Conservation (phyloP, 2,329 filamentous ascomycete genomes). For the Cephalotrichum gorgonifer region DNA sequence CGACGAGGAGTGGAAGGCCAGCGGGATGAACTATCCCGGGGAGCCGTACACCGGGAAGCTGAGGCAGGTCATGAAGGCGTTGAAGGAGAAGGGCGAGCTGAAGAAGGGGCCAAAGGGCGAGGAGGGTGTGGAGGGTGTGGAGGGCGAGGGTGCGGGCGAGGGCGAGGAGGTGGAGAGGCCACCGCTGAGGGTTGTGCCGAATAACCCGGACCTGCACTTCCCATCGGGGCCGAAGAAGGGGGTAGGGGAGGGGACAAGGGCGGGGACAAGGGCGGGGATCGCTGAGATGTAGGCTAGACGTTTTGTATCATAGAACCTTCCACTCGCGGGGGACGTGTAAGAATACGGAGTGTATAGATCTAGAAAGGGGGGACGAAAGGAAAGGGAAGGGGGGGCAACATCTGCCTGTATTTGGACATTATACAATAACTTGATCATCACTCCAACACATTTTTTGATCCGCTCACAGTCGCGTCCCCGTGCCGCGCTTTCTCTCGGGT, state of each 20-base stretch:
- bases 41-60: slow-evolving; percentile 38
- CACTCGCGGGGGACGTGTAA: not conserved
- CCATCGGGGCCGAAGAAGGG: slow-evolving; percentile 8
- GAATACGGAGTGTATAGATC: no score
- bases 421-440: not conserved
- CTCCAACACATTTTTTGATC: not conserved
- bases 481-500: no score
- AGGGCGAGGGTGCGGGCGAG: slow-evolving; percentile 10
- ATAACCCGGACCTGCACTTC: slow-evolving; percentile 14
- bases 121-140: not conserved
- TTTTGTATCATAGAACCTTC: slow-evolving; percentile 2
- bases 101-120: slow-evolving; percentile 6
- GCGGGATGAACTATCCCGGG: slow-evolving; percentile 41
- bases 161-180: slow-evolving; percentile 4
- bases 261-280: not conserved
- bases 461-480: not conserved
- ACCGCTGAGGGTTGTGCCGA: slow-evolving; percentile 8
- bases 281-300: not conserved
- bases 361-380: not conserved
- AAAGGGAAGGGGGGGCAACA: not conserved
- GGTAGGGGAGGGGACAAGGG: no score
- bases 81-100: slow-evolving; percentile 27
- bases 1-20: slow-evolving; percentile 41
- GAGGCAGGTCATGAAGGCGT: slow-evolving; percentile 28
- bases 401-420: not conserved